Conservation (phyloP, 768 basidiomycete genomes). For the Trametes elegans region DNA sequence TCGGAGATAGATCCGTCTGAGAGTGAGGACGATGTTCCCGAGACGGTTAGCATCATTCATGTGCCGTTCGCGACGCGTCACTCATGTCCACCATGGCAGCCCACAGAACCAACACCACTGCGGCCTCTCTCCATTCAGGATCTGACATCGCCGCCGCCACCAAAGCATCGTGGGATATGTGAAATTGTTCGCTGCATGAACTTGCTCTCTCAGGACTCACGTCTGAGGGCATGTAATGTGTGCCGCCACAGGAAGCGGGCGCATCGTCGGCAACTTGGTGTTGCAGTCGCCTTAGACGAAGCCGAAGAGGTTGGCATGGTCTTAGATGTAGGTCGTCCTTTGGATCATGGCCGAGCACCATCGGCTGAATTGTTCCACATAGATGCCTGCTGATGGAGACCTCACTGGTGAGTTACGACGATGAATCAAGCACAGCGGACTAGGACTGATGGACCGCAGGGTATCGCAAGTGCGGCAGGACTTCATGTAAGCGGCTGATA, state of each 20-base stretch:
- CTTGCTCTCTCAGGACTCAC: slow-evolving; percentile 15
- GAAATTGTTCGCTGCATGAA: slow-evolving; percentile 20
- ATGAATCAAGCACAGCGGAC: no score
- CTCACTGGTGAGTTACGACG: background rate
- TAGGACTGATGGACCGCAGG: background rate
- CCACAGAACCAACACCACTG: background rate
- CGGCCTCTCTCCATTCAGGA: background rate
- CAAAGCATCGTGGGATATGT: slow-evolving; percentile 16
- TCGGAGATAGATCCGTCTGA: slow-evolving; percentile 16
- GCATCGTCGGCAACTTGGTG: background rate
- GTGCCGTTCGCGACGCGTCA: background rate
- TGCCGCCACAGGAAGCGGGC: slow-evolving; percentile 16
- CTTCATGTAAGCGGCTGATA: slow-evolving; percentile 18
- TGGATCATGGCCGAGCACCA: background rate
- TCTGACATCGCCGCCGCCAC: background rate
- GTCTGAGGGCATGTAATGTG: slow-evolving; percentile 19
- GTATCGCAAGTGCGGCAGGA: slow-evolving; percentile 18
- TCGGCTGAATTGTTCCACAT: background rate
- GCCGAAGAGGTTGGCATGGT: slow-evolving; percentile 1
- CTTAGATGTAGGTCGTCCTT: background rate
- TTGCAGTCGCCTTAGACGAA: background rate
- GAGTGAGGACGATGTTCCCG: slow-evolving; percentile 8
- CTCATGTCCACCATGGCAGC: background rate
- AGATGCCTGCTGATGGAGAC: slow-evolving; percentile 2
- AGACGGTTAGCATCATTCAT: background rate